These are phyloP conservation scores for Globisporangium cederbergense DNA, from an alignment of 352 stramenopile species.

Conservation along the genomic window DNA sequence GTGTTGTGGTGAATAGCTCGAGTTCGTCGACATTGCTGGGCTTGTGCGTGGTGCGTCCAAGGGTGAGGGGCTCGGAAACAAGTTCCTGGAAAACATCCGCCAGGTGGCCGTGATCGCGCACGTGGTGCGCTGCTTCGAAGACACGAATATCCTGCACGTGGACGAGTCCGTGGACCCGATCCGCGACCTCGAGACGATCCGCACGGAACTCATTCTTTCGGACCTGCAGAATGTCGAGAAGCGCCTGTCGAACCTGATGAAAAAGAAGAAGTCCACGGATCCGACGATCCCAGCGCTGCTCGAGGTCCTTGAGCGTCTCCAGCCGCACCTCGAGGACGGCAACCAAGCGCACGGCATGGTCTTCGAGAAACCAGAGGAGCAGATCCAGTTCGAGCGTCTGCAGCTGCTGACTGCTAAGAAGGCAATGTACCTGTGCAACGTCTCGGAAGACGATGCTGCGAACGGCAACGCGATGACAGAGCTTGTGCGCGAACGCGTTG, in stretches of 20 bases:
- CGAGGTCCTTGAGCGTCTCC: constrained; percentile 55
- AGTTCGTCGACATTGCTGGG: constrained; percentile 87
- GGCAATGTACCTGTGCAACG: constrained; percentile 97
- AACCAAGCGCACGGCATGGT: constrained; percentile 48
- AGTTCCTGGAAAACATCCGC: constrained; percentile 87
- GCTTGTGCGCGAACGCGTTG: constrained; percentile 57
- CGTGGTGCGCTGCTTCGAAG: constrained; percentile 97
- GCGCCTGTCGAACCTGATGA: constrained; percentile 51
- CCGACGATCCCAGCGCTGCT: constrained; percentile 48
- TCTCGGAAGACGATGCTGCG: constrained; percentile 93
- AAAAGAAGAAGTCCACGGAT: constrained; percentile 79
- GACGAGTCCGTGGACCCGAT: constrained; percentile 94
- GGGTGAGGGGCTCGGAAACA: constrained; percentile 83
- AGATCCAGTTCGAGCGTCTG: constrained; percentile 78
- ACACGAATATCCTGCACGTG: constrained; percentile 98
- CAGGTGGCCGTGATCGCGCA: constrained; percentile 81
- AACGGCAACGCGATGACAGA: constrained; percentile 93
- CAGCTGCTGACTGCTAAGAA: constrained; percentile 91
- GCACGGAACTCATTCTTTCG: constrained; percentile 95
- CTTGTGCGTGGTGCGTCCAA: constrained; percentile 78
- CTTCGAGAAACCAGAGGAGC: constrained; percentile 83
- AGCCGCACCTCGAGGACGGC: constrained; percentile 82
- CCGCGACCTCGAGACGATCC: constrained; percentile 98
- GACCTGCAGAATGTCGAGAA: constrained; percentile 81
- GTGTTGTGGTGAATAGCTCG: constrained; percentile 40